Percentiles rank a stretch among this genome's conserved stretches.
phyloP scores from a whole-genome alignment of 2,329 filamentous ascomycete genomes.

The Blastomyces percursus region DNA sequence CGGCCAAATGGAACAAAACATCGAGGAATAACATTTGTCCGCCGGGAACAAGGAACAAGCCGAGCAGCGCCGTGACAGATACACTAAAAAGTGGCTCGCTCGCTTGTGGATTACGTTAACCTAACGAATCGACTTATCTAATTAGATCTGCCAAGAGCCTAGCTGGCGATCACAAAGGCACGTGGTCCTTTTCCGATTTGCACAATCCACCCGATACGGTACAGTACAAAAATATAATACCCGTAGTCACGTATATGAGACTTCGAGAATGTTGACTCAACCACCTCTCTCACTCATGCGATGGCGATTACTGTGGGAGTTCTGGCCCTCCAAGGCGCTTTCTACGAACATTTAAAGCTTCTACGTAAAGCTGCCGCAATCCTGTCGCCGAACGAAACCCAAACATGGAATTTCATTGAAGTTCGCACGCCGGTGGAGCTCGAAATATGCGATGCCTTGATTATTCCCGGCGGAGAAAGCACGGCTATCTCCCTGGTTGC shows the following conservation, averaged over 20 bases:
- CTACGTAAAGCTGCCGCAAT: constrained; percentile 56
- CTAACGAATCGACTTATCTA: background rate
- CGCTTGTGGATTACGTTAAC: too few relatives aligned
- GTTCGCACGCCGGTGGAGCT: constrained; percentile 68
- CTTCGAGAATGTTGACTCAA: background rate
- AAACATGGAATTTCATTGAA: constrained; percentile 56
- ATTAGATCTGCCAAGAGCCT: background rate
- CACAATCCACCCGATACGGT: background rate
- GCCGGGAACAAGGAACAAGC: too few relatives aligned
- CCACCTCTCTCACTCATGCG: background rate
- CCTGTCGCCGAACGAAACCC: constrained; percentile 25
- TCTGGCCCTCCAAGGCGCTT: constrained; percentile 79
- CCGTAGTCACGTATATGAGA: background rate
- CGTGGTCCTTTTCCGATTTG: constrained; percentile 1
- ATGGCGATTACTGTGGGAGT: constrained; percentile 41
- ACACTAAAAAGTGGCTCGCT: too few relatives aligned
- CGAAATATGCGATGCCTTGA: constrained; percentile 62
- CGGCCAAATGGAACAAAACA: too few relatives aligned
- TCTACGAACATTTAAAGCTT: constrained; percentile 74
- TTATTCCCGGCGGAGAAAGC: constrained; percentile 90
- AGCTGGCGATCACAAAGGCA: background rate
- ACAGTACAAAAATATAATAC: background rate
- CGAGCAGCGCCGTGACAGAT: too few relatives aligned
- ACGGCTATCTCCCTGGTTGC: constrained; percentile 88
- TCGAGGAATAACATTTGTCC: too few relatives aligned